Base-by-base conservation (phyloP, 1,139 yeast genomes). In the Taphrina pruni region DNA sequence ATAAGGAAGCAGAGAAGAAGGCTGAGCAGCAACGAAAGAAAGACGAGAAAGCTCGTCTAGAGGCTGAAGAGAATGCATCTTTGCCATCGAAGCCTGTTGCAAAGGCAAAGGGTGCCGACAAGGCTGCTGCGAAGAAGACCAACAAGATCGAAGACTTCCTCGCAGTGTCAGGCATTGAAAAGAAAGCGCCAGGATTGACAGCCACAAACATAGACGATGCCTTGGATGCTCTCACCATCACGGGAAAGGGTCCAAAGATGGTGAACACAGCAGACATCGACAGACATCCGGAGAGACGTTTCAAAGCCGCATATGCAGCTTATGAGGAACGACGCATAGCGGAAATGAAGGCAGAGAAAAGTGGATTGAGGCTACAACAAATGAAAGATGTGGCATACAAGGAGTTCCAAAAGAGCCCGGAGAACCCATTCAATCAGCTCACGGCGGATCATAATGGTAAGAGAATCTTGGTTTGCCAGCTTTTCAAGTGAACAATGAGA, bases 201-300 rank as follows among this genome's bases (percentile, higher is more conserved):
- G 96, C 96, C 11, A 81, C 86, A 72, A 94, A 94, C 76, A 82
- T 90, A 66, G 96, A 90, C 73, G 85, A 85, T 75, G 95, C 95
- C 0, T 81, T 90, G 74, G 91, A 89, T 69, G 96, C 96, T 2
- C 82, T 90, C 77, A 83, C 89, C 6, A 41, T 70, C 11, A 81
- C 90, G 77, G 73, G 80, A 20, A 58, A 71, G 21, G 70, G 72
- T 43, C 71, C 72, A 35, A 72, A 70, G 6, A 83, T 81, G 70
- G 46, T 64, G 6, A 43, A 39, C 26, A 81, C 83, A 72, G 88
- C 87, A 76, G 90, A 87, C 70, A 81, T 90, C 70, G 97, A 90
- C 73, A 87, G 91, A 78, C 97, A 90, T 75, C 96, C 97, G 9
- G 97, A 90, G 80, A 85, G 96, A 79, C 85, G 97, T 77, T 89